A percentile compares a stretch with the other conserved stretches of the same genome.
phyloP scores from a whole-genome alignment of 2,329 filamentous ascomycete species.

The Microdochium nivale region DNA sequence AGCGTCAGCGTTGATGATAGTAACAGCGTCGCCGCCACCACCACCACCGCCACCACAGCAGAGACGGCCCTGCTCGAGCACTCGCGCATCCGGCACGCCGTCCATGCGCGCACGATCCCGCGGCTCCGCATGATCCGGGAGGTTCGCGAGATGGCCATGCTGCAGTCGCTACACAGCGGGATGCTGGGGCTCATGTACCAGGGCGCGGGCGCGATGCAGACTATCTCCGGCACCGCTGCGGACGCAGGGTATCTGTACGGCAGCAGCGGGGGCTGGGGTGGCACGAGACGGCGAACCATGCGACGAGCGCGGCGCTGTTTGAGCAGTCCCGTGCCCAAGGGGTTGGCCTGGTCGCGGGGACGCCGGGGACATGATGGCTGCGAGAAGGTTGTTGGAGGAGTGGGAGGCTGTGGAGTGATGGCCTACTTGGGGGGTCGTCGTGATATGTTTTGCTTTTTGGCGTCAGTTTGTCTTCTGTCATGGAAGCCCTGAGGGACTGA shows the following conservation, averaged over 20 bases:
- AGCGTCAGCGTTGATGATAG: background rate
- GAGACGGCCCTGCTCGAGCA: slow-evolving; percentile 9
- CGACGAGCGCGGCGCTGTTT: slow-evolving; percentile 12
- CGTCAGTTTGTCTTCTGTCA: too few species aligned
- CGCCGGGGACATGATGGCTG: background rate
- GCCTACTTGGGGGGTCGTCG: background rate
- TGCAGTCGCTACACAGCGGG: slow-evolving; percentile 24
- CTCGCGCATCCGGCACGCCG: slow-evolving; percentile 13
- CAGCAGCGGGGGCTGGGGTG: slow-evolving; percentile 23
- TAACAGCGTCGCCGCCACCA: background rate
- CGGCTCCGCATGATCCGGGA: slow-evolving; percentile 16
- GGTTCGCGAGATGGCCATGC: slow-evolving; percentile 20
- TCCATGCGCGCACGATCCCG: slow-evolving; percentile 20
- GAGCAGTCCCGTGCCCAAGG: background rate
- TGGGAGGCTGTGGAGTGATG: background rate
- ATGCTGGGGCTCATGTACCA: slow-evolving; percentile 22
- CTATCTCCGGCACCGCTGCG: slow-evolving; percentile 16
- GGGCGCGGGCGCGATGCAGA: slow-evolving; percentile 18
- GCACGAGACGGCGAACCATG: slow-evolving; percentile 24
- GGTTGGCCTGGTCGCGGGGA: background rate
- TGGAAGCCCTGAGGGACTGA: too few species aligned
- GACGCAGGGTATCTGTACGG: slow-evolving; percentile 23
- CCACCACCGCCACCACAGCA: background rate
- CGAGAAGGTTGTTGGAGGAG: background rate
- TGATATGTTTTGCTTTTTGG: too few species aligned